Conservation (phyloP, 2,329 filamentous ascomycete genomes). For the Penicillium sp. region DNA sequence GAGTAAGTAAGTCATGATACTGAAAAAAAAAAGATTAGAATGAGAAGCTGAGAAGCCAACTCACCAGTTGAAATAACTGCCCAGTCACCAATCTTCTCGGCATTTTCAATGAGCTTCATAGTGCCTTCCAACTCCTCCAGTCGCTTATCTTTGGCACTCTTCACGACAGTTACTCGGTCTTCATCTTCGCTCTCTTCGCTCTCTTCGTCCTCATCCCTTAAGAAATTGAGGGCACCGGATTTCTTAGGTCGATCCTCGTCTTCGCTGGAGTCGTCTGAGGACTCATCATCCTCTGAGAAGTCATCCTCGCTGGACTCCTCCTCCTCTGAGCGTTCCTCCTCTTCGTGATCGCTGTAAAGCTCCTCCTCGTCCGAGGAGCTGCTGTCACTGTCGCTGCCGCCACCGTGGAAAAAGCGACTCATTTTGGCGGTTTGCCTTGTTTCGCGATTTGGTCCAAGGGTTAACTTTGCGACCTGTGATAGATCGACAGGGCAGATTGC, state of each 20-base stretch:
- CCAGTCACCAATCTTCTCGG: constrained; percentile 97
- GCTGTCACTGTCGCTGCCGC: constrained; percentile 92
- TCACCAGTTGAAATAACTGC: constrained; percentile 82
- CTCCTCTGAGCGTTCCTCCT: constrained; percentile 56
- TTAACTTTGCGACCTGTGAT: constrained; percentile 14
- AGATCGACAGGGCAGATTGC: constrained; percentile 18
- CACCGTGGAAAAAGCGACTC: constrained; percentile 97
- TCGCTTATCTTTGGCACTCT: constrained; percentile 97
- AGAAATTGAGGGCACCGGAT: constrained; percentile 75
- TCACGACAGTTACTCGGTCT: constrained; percentile 79
- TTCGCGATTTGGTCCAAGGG: constrained; percentile 8
- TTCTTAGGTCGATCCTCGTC: constrained; percentile 57
- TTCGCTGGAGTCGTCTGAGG: constrained; percentile 48
- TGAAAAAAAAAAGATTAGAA: neutral
- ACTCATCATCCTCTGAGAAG: constrained; percentile 51
- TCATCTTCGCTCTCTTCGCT: constrained; percentile 81
- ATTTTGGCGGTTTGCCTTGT: constrained; percentile 43
- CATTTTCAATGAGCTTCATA: constrained; percentile 90
- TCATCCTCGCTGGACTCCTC: constrained; percentile 50
- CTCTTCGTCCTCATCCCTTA: constrained; percentile 66
- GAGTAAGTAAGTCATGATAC: neutral
- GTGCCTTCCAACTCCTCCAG: constrained; percentile 88
- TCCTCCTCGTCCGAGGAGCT: constrained; percentile 92
- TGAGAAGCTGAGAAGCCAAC: constrained; percentile 27
- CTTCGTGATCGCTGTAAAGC: constrained; percentile 78